Evolutionary conservation across 148 eudicot species (phyloP).

Genomic region (Rhododendron henanense): DNA sequence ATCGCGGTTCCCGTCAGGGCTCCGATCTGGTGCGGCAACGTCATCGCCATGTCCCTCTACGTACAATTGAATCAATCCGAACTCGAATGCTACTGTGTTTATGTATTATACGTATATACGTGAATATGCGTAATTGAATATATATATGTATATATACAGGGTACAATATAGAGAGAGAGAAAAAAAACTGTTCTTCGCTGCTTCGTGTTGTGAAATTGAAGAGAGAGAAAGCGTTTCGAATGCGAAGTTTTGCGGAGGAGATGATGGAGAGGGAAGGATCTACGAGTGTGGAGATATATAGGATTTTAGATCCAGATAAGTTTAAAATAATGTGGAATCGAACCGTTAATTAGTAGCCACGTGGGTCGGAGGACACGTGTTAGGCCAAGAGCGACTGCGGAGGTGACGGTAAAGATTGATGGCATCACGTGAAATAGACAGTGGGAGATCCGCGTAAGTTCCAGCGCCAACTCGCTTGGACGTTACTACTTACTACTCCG

Average conservation of each 20-base stretch:
- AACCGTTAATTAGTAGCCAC: constrained; percentile 25
- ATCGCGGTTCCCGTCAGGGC: constrained; percentile 52
- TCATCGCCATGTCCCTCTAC: constrained; percentile 52
- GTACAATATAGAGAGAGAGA: not conserved
- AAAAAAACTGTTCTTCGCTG: not conserved
- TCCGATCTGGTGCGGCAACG: constrained; percentile 58
- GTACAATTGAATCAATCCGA: not conserved
- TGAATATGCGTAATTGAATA: not conserved
- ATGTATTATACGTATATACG: not conserved
- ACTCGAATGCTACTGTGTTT: not conserved
- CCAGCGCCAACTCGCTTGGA: not conserved
- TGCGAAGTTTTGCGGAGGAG: not conserved
- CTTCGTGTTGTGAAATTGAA: not conserved
- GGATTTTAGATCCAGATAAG: not conserved
- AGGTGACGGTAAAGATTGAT: constrained; percentile 35
- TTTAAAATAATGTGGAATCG: not conserved
- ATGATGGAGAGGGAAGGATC: not conserved
- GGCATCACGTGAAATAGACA: constrained; percentile 24
- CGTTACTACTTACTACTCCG: no score
- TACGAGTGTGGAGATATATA: not conserved
- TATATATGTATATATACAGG: not conserved
- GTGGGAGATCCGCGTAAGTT: constrained; percentile 19
- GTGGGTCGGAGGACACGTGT: constrained; percentile 40
- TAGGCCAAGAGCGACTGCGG: constrained; percentile 8
- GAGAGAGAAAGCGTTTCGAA: not conserved